Conservation (phyloP, 164 flowering plant genomes). For the Aristolochia californica region DNA sequence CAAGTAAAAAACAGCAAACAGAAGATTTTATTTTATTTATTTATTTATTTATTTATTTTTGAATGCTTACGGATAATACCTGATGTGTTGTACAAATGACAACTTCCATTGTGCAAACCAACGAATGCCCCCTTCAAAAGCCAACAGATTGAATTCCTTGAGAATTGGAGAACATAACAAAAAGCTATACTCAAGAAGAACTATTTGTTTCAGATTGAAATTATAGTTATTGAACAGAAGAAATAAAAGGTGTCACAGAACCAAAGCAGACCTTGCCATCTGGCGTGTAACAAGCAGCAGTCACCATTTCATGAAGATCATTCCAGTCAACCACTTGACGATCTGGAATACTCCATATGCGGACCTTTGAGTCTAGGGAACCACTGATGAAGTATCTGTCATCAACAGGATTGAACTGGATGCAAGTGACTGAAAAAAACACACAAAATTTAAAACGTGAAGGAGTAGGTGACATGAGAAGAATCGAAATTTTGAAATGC, state of each 20-base stretch:
- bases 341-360: slow-evolving; percentile 97
- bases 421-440: slow-evolving; percentile 81
- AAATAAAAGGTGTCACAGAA: not conserved
- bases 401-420: slow-evolving; percentile 97
- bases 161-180: slow-evolving; percentile 6
- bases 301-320: slow-evolving; percentile 98
- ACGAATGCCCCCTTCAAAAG: slow-evolving; percentile 81
- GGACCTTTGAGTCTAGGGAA: slow-evolving; percentile 93
- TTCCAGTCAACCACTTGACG: slow-evolving; percentile 95
- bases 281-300: slow-evolving; percentile 96
- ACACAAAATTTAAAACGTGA: slow-evolving; percentile 8
- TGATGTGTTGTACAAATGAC: slow-evolving; percentile 64
- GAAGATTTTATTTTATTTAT: too few species aligned
- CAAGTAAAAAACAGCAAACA: too few species aligned
- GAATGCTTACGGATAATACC: slow-evolving; percentile 29
- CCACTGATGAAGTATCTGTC: slow-evolving; percentile 98
- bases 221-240: not conserved
- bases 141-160: slow-evolving; percentile 10
- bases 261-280: slow-evolving; percentile 76
- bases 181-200: slow-evolving; percentile 1
- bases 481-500: too few species aligned
- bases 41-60: too few species aligned
- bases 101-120: slow-evolving; percentile 93
- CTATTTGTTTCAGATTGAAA: not conserved
- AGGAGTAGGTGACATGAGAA: too few species aligned